Evolutionary conservation across 768 basidiomycete genomes (phyloP).

Genomic region (Suillus discolor): DNA sequence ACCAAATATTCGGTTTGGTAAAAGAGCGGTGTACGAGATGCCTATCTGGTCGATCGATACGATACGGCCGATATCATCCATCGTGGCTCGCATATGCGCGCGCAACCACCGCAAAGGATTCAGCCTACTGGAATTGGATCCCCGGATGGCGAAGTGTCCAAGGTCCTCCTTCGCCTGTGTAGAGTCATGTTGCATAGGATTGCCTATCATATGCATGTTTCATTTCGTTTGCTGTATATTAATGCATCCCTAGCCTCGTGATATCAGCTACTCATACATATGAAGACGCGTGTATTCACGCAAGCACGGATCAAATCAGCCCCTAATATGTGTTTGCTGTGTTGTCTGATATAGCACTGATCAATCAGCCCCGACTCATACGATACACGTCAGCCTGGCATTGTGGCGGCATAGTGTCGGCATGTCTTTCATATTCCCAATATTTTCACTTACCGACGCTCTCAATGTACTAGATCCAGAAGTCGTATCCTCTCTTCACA

Average conservation of each 20-base stretch:
- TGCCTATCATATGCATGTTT: neutral
- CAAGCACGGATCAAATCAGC: neutral
- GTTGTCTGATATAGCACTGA: neutral
- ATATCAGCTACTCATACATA: neutral
- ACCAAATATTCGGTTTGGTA: neutral
- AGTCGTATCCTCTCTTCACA: neutral
- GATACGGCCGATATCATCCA: neutral
- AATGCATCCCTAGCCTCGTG: neutral
- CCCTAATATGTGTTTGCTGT: neutral
- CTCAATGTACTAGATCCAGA: neutral
- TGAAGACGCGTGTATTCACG: neutral
- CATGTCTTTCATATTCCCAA: neutral
- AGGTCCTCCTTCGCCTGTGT: neutral
- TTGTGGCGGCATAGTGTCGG: neutral
- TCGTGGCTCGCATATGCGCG: neutral
- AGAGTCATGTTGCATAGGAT: neutral
- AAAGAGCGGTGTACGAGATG: neutral
- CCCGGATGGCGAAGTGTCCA: neutral
- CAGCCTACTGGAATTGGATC: neutral
- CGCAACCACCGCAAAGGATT: neutral
- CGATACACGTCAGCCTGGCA: neutral
- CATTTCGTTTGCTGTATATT: neutral
- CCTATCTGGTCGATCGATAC: constrained; percentile 1
- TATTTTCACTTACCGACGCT: neutral
- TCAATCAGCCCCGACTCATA: neutral